Percentiles rank a stretch among this genome's conserved stretches.
phyloP scores from a whole-genome alignment of 306 rosid genomes.

The Pueraria montana region DNA sequence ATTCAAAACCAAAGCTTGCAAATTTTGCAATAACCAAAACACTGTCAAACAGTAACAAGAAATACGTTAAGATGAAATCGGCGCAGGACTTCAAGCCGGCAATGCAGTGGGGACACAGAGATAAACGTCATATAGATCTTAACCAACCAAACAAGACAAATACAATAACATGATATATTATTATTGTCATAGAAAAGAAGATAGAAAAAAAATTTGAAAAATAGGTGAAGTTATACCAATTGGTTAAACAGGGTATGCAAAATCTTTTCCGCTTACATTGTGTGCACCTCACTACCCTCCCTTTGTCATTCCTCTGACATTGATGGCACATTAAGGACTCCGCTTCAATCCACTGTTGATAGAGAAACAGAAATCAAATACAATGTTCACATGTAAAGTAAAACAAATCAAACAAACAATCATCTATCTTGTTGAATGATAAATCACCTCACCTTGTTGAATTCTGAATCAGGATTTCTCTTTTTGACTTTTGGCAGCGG shows the following conservation, averaged over 20 bases:
- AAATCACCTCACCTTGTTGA: constrained; percentile 47
- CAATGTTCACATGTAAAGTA: not conserved
- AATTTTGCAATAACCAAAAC: no score
- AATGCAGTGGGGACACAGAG: no score
- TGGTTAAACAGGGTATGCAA: constrained; percentile 66
- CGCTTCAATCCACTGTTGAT: constrained; percentile 58
- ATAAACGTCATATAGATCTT: no score
- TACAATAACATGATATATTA: no score
- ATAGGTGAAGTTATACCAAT: constrained; percentile 57
- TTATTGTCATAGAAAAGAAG: no score
- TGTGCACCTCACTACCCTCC: constrained; percentile 67
- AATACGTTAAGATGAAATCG: no score
- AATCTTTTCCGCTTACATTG: constrained; percentile 64
- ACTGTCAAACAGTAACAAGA: no score
- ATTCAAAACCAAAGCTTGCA: no score
- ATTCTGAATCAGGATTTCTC: no score
- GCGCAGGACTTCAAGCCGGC: no score
- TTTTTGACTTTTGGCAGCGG: not conserved
- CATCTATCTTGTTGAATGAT: not conserved
- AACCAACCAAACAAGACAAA: no score
- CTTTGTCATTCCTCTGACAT: constrained; percentile 89
- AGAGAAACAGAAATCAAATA: constrained; percentile 16
- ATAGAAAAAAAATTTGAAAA: not conserved
- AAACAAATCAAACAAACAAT: constrained; percentile 15
- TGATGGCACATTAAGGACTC: constrained; percentile 82